These are phyloP conservation scores for Cryptosporidium baileyi DNA, from an alignment of 169 alveolate species.

Conservation along the genomic window DNA sequence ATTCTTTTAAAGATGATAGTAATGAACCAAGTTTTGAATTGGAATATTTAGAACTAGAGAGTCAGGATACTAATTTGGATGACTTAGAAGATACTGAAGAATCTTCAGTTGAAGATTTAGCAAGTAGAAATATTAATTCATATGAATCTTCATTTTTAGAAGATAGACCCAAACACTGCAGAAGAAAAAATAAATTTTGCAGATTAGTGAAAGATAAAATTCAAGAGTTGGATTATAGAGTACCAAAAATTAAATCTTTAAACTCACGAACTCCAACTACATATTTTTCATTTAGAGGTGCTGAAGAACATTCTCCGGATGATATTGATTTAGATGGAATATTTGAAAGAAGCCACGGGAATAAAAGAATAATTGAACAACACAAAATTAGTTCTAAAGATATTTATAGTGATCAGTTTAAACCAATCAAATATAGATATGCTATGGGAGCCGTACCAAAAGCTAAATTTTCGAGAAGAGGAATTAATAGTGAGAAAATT, in stretches of 20 bases:
- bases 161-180: not conserved
- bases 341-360: not conserved
- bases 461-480: not conserved
- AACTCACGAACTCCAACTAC: not conserved
- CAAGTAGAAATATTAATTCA: too few species aligned
- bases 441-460: constrained; percentile 38
- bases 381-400: not conserved
- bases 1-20: too few species aligned
- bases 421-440: not conserved
- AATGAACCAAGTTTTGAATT: too few species aligned
- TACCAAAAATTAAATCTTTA: not conserved
- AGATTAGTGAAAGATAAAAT: not conserved
- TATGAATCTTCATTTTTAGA: not conserved
- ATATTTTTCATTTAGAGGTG: constrained; percentile 43
- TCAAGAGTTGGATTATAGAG: not conserved
- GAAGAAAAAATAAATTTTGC: not conserved
- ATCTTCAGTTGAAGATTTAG: too few species aligned
- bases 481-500: not conserved
- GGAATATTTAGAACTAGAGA: too few species aligned
- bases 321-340: constrained; percentile 37
- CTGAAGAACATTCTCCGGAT: constrained; percentile 30
- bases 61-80: too few species aligned
- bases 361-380: not conserved
- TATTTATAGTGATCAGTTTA: not conserved
- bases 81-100: too few species aligned